These are phyloP conservation scores for Talaromyces funiculosus DNA, from an alignment of 2,329 filamentous ascomycete species.

Conservation along the genomic window DNA sequence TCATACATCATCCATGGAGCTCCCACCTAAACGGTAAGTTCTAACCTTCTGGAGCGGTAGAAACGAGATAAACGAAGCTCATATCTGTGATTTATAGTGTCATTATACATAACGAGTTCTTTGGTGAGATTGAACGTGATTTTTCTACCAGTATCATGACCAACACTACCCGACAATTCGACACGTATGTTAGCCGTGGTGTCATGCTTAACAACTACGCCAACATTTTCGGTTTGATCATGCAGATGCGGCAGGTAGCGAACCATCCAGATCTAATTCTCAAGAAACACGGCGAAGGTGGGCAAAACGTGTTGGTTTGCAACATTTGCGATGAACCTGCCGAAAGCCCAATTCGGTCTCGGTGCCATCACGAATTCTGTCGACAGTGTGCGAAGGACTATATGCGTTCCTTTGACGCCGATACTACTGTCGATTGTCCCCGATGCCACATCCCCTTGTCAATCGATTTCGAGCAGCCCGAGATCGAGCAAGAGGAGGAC, in stretches of 20 bases:
- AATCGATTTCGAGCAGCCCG: slow-evolving; percentile 91
- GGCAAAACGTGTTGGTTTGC: slow-evolving; percentile 85
- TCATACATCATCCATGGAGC: slow-evolving; percentile 88
- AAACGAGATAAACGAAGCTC: neutral
- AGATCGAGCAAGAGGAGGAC: slow-evolving; percentile 85
- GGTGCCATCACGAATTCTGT: slow-evolving; percentile 90
- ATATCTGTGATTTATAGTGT: slow-evolving; percentile 42
- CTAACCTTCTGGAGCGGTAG: neutral
- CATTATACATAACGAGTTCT: slow-evolving; percentile 88
- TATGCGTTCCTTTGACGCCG: slow-evolving; percentile 65
- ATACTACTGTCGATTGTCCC: slow-evolving; percentile 63
- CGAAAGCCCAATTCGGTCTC: slow-evolving; percentile 87
- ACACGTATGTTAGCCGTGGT: slow-evolving; percentile 90
- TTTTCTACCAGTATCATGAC: slow-evolving; percentile 96
- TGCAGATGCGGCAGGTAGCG: slow-evolving; percentile 98
- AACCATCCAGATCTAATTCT: slow-evolving; percentile 93
- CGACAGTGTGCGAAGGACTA: slow-evolving; percentile 75
- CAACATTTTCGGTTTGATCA: slow-evolving; percentile 97
- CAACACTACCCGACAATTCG: slow-evolving; percentile 79
- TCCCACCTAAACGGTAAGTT: slow-evolving; percentile 75
- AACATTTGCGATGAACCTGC: slow-evolving; percentile 95
- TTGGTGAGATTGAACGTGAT: slow-evolving; percentile 91
- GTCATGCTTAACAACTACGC: slow-evolving; percentile 96
- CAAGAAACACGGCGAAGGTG: slow-evolving; percentile 78
- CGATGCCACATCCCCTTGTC: slow-evolving; percentile 83